Conservation (phyloP, 306 rosid species). For the Lathyrus tuberosus region DNA sequence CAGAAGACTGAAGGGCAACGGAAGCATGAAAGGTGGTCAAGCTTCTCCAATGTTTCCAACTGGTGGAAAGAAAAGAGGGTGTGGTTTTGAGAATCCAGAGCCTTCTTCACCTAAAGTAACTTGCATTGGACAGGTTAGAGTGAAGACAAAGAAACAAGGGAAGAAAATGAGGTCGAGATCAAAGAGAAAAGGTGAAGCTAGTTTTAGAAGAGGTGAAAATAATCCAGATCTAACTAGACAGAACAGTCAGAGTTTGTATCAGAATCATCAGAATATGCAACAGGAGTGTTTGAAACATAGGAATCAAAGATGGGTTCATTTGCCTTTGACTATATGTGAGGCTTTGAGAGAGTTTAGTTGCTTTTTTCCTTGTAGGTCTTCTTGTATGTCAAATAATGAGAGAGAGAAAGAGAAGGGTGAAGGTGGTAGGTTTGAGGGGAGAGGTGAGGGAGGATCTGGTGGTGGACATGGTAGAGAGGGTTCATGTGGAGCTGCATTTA, state of each 20-base stretch:
- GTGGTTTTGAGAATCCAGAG: slow-evolving; percentile 81
- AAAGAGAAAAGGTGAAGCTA: slow-evolving; percentile 61
- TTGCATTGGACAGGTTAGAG: slow-evolving; percentile 94
- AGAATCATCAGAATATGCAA: slow-evolving; percentile 47
- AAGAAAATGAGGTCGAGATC: slow-evolving; percentile 79
- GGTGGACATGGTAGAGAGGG: slow-evolving; percentile 47
- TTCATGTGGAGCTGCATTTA: slow-evolving; percentile 73
- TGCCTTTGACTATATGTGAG: slow-evolving; percentile 86
- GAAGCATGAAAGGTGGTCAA: slow-evolving; percentile 82
- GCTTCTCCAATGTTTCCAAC: slow-evolving; percentile 96
- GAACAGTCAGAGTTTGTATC: slow-evolving; percentile 45
- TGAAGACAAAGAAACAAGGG: slow-evolving; percentile 85
- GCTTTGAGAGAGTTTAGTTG: slow-evolving; percentile 89
- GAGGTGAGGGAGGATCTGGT: background rate
- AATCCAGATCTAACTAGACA: slow-evolving; percentile 52
- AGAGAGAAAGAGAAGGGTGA: slow-evolving; percentile 50
- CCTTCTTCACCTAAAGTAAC: slow-evolving; percentile 97
- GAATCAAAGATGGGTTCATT: slow-evolving; percentile 86
- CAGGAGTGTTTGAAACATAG: slow-evolving; percentile 65
- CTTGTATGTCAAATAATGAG: slow-evolving; percentile 55
- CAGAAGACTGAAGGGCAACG: slow-evolving; percentile 70
- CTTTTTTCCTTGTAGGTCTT: slow-evolving; percentile 78
- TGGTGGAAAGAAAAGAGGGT: slow-evolving; percentile 64
- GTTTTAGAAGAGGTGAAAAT: slow-evolving; percentile 63
- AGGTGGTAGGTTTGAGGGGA: background rate